A percentile compares a stretch with the other conserved stretches of the same genome.
phyloP scores from a whole-genome alignment of 1,139 yeast species.

The Kluyveromyces sp. region DNA sequence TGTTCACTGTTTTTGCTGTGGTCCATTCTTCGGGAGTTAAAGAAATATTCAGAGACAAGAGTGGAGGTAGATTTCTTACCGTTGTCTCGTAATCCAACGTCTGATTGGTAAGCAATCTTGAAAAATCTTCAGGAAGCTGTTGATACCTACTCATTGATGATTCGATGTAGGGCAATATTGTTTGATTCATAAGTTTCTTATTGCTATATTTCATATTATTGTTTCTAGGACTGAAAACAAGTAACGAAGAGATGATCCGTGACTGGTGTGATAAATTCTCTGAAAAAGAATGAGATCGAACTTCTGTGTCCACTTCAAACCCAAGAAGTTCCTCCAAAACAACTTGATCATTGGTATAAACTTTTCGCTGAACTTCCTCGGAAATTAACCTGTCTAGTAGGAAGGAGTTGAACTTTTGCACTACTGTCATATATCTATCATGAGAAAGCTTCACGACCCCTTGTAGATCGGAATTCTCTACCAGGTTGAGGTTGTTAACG shows the following conservation, averaged over 20 bases:
- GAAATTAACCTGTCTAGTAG: slow-evolving; percentile 20
- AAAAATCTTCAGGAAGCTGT: slow-evolving; percentile 47
- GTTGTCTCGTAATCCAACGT: slow-evolving; percentile 45
- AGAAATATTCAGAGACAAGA: slow-evolving; percentile 56
- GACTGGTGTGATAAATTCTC: slow-evolving; percentile 32
- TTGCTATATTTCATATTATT: slow-evolving; percentile 22
- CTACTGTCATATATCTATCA: slow-evolving; percentile 7
- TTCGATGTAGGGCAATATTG: slow-evolving; percentile 50
- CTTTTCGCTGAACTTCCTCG: slow-evolving; percentile 30
- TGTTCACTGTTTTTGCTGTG: slow-evolving; percentile 37
- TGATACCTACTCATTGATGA: slow-evolving; percentile 47
- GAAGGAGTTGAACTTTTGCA: slow-evolving; percentile 28
- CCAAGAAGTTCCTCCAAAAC: slow-evolving; percentile 38
- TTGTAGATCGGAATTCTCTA: slow-evolving; percentile 8
- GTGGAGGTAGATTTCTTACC: slow-evolving; percentile 53
- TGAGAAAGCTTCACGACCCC: neutral
- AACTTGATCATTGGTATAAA: slow-evolving; percentile 23
- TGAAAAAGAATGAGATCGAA: slow-evolving; percentile 35
- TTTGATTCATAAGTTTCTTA: slow-evolving; percentile 27
- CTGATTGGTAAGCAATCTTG: slow-evolving; percentile 44
- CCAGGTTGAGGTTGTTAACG: slow-evolving; percentile 6
- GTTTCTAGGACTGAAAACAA: slow-evolving; percentile 31
- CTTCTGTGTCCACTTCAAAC: slow-evolving; percentile 39
- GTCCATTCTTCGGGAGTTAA: slow-evolving; percentile 47
- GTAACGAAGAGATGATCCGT: slow-evolving; percentile 36